A percentile compares a stretch with the other conserved stretches of the same genome.
Conservation (phyloP, 768 basidiomycete genomes). For the Auricularia auricula-judae region DNA sequence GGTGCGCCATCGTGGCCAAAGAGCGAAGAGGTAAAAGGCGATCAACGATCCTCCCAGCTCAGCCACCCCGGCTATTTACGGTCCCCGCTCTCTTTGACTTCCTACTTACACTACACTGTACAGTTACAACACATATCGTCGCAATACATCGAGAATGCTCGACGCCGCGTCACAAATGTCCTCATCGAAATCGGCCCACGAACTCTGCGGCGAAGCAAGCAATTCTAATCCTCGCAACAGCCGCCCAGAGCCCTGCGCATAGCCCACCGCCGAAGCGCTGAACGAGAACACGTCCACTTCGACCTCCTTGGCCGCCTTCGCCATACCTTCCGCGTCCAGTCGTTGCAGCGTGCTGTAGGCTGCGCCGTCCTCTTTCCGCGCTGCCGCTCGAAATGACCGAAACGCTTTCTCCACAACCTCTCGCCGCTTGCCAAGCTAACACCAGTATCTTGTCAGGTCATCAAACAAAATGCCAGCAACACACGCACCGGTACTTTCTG, state of each 20-base stretch:
- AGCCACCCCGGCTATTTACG: no score
- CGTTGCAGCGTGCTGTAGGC: background rate
- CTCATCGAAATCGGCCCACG: background rate
- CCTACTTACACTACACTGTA: no score
- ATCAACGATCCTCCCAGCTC: background rate
- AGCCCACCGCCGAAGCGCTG: background rate
- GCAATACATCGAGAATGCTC: background rate
- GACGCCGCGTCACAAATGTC: background rate
- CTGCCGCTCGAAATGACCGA: background rate
- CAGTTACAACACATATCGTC: no score
- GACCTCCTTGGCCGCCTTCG: background rate
- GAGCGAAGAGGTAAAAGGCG: background rate
- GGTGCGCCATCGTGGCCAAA: background rate
- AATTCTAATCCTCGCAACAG: background rate
- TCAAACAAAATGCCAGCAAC: background rate
- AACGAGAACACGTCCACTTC: background rate
- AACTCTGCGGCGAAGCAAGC: background rate
- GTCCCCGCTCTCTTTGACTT: no score
- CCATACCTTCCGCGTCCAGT: background rate
- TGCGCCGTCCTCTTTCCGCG: background rate
- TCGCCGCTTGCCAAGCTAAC: background rate
- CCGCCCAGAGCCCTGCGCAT: background rate
- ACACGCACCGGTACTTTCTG: constrained; percentile 20
- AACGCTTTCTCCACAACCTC: background rate
- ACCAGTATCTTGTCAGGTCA: background rate